Percentiles rank a stretch among this genome's conserved stretches.
phyloP scores from a whole-genome alignment of 1,284 basidiomycete genomes.

The Kalmanozyma brasiliensis region DNA sequence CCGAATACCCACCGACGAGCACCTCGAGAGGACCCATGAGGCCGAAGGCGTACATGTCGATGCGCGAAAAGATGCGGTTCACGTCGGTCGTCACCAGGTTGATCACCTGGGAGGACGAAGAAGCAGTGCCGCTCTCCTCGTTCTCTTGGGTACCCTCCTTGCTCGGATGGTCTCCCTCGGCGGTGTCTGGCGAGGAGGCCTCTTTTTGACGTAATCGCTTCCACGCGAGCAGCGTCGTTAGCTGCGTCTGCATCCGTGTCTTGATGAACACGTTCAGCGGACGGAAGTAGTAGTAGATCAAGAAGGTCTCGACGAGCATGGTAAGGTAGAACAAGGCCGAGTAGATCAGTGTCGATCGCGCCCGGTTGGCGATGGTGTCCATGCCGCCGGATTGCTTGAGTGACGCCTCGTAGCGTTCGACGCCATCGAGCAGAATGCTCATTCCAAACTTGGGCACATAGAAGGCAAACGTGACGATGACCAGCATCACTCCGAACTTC shows the following conservation, averaged over 20 bases:
- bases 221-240: slow-evolving; percentile 35
- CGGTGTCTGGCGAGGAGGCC: slow-evolving; percentile 13
- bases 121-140: not conserved
- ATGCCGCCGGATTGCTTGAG: not conserved
- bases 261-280: slow-evolving; percentile 20
- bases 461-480: slow-evolving; percentile 30
- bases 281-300: slow-evolving; percentile 32
- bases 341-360: slow-evolving; percentile 30
- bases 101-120: slow-evolving; percentile 32
- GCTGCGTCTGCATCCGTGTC: slow-evolving; percentile 20
- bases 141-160: not conserved
- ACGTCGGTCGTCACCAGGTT: slow-evolving; percentile 46
- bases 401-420: slow-evolving; percentile 19
- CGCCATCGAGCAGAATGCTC: slow-evolving; percentile 15
- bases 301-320: slow-evolving; percentile 14
- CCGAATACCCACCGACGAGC: slow-evolving; percentile 31
- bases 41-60: slow-evolving; percentile 35
- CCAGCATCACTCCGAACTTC: not conserved
- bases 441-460: slow-evolving; percentile 37
- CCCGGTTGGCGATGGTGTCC: slow-evolving; percentile 11
- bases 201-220: slow-evolving; percentile 41
- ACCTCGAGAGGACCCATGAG: slow-evolving; percentile 44
- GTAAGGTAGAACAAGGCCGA: slow-evolving; percentile 31
- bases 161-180: not conserved
- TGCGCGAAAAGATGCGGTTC: slow-evolving; percentile 15